Evolutionary conservation across 192 early-diverging fungal genomes (phyloP), one percentile per base, ranked within the genome.

Genomic region (Backusella westeae): DNA sequence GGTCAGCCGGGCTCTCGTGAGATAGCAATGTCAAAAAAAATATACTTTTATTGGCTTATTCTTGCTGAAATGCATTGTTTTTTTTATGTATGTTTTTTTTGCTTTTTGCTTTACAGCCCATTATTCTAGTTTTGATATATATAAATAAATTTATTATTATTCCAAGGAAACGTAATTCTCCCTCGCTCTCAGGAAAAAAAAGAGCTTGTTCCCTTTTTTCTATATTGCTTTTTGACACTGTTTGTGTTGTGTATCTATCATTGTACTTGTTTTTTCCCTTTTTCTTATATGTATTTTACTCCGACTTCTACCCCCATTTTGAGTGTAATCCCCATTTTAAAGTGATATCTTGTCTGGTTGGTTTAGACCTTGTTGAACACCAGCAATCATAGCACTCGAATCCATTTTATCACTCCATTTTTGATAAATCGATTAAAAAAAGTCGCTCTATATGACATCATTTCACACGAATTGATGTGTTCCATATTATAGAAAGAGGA

Each of bases 1-100:
- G 53, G 53, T 59, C 53, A 59, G 53, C 53, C 53, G 53, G 21
- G 21, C 53, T 59, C 53, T 59, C 23, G 53, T 59, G 53, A 59
- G 53, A 59, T 59, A 59, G 21, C 53, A 59, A 59, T 59, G 53
- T 59, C 53, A 59, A 59, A 59, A 59, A 56, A 59, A 10, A 23
- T 59, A 23, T 59, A 12, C 53, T 26, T 59, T 59, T 59, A 59
- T 59, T 59, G 53, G 53, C 53, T 59, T 56, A 56, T 3, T 26
- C 7, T 6, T 56, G 21, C 17, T 23, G 21, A 56, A 56, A 56
- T 56, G 53, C 53, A 56, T 56, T 26, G 53, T 21, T 23, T 59
- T 21, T 39, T 39, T 12, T 39, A 10, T 39, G 38, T 26, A 21
- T 21, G 1, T 59, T 21, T 12, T 56, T 26, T 26, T 52, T 52